These are phyloP conservation scores for Tuber brumale DNA, from an alignment of 495 filamentous ascomycete species.

Conservation along the genomic window DNA sequence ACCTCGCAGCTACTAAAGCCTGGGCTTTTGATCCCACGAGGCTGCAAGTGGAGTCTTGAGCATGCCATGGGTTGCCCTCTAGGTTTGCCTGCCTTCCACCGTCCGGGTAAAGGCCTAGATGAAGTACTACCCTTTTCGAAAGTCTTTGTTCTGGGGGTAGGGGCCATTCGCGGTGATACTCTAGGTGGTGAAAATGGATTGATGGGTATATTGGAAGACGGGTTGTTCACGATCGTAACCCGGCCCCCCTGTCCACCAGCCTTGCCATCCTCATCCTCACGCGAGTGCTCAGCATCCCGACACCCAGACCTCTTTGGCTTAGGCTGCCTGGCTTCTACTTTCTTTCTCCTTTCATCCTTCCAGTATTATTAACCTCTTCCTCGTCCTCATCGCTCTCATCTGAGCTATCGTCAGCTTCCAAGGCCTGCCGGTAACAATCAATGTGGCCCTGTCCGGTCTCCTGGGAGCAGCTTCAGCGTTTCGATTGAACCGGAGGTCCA, in stretches of 20 bases:
- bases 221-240: constrained; percentile 30
- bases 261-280: constrained; percentile 48
- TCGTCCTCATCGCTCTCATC: constrained; percentile 49
- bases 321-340: constrained; percentile 12
- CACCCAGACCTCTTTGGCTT: constrained; percentile 28
- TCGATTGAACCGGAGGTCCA: constrained; percentile 85
- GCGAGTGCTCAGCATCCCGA: constrained; percentile 20
- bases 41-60: constrained; percentile 7
- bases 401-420: constrained; percentile 46
- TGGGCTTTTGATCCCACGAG: constrained; percentile 28
- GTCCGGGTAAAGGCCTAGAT: neutral
- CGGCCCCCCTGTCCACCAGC: constrained; percentile 43
- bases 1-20: too few species aligned
- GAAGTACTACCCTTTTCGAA: constrained; percentile 3
- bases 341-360: constrained; percentile 50
- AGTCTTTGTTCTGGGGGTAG: constrained; percentile 16
- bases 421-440: constrained; percentile 63
- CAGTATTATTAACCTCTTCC: constrained; percentile 51
- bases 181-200: too few species aligned
- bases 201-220: too few species aligned
- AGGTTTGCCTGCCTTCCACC: constrained; percentile 29
- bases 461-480: constrained; percentile 71
- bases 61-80: constrained; percentile 49
- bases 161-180: too few species aligned
- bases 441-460: constrained; percentile 72